phyloP scores from a whole-genome alignment of 2,329 filamentous ascomycete genomes.

The Colletotrichum chlorophyti region DNA sequence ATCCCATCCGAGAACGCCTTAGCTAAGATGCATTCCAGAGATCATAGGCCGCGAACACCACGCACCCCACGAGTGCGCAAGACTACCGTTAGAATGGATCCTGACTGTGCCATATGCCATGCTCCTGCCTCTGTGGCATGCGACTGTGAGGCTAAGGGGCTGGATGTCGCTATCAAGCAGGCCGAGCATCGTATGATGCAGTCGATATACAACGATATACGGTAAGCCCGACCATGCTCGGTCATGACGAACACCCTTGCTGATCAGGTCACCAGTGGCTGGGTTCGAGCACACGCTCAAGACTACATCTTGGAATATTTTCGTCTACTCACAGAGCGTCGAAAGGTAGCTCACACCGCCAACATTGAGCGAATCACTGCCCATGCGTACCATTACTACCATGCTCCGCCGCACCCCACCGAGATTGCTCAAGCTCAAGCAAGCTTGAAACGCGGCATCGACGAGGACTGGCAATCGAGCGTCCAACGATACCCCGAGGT shows the following conservation, averaged over 20 bases:
- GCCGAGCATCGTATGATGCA: constrained; percentile 71
- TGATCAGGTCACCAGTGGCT: constrained; percentile 51
- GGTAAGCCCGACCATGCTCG: constrained; percentile 49
- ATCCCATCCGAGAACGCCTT: constrained; percentile 32
- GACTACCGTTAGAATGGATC: constrained; percentile 68
- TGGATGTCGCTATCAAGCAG: constrained; percentile 68
- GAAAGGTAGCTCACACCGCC: constrained; percentile 62
- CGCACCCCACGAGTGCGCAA: constrained; percentile 41
- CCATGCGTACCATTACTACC: constrained; percentile 64
- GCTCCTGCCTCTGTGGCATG: constrained; percentile 64
- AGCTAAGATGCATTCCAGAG: constrained; percentile 61
- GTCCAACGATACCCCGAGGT: constrained; percentile 82
- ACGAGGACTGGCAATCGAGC: constrained; percentile 79
- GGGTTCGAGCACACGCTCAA: constrained; percentile 71
- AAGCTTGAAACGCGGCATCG: constrained; percentile 74
- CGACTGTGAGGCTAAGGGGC: constrained; percentile 70
- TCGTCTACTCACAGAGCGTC: constrained; percentile 64
- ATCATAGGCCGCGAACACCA: constrained; percentile 35
- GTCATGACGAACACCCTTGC: constrained; percentile 22
- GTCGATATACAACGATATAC: constrained; percentile 66
- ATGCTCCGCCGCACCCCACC: constrained; percentile 62
- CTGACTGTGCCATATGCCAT: constrained; percentile 72
- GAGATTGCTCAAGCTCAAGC: constrained; percentile 71
- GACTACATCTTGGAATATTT: constrained; percentile 74
- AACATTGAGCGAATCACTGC: constrained; percentile 63